A percentile compares a stretch with the other conserved stretches of the same genome.
These are phyloP conservation scores for Xylariomycetidae sp. DNA, from an alignment of 2,329 filamentous ascomycete species.

Conservation along the genomic window DNA sequence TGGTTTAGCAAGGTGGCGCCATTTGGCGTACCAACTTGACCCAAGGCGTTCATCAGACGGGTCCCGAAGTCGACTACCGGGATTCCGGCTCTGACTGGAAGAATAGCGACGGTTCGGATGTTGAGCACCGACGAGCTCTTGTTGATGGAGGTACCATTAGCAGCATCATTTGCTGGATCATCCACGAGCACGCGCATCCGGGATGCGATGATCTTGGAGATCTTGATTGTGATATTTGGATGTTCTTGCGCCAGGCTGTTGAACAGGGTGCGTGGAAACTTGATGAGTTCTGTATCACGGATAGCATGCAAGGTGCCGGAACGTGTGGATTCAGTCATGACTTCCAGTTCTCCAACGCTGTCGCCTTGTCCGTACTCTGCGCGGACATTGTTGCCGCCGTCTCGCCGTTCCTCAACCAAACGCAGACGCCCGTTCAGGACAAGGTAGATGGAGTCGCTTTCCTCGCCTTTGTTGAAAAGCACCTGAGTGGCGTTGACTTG, in stretches of 20 bases:
- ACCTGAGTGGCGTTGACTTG: slow-evolving; percentile 94
- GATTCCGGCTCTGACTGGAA: slow-evolving; percentile 86
- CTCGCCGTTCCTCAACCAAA: slow-evolving; percentile 73
- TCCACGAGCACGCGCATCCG: slow-evolving; percentile 88
- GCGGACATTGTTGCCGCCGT: slow-evolving; percentile 76
- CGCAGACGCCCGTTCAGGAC: slow-evolving; percentile 89
- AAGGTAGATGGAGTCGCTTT: slow-evolving; percentile 97
- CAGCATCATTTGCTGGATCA: slow-evolving; percentile 63
- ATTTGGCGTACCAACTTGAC: slow-evolving; percentile 82
- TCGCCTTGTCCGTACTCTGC: slow-evolving; percentile 96
- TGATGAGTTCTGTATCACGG: slow-evolving; percentile 90
- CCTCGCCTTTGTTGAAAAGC: slow-evolving; percentile 87
- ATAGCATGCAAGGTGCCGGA: slow-evolving; percentile 92
- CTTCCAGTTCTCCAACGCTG: slow-evolving; percentile 93
- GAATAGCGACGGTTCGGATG: slow-evolving; percentile 81
- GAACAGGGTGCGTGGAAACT: slow-evolving; percentile 91
- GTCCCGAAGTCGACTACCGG: slow-evolving; percentile 95
- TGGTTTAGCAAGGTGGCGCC: slow-evolving; percentile 91
- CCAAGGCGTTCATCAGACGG: slow-evolving; percentile 77
- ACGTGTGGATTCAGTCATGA: slow-evolving; percentile 89
- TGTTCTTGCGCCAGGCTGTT: slow-evolving; percentile 97
- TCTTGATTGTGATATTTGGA: slow-evolving; percentile 96
- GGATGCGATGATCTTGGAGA: slow-evolving; percentile 96
- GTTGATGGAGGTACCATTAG: slow-evolving; percentile 52
- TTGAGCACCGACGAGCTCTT: slow-evolving; percentile 83